phyloP scores from a whole-genome alignment of 805 yeast species.

The Myxozyma neotropica region DNA sequence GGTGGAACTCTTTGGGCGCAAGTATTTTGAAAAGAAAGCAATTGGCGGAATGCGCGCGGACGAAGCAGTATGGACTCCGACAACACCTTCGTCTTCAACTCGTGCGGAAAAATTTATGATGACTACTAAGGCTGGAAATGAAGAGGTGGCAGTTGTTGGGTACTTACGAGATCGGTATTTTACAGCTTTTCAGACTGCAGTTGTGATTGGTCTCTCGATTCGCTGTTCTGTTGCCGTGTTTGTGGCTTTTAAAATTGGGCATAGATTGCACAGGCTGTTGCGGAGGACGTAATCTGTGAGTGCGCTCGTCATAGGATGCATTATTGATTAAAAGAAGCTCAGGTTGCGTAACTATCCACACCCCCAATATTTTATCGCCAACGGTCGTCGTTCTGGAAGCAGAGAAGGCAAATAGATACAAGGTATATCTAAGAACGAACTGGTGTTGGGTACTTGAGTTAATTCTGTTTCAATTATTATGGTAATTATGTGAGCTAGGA shows the following conservation, averaged over 20 bases:
- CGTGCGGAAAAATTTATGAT: neutral
- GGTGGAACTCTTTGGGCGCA: conserved; percentile 17
- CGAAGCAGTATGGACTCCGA: conserved; percentile 7
- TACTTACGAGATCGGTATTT: conserved; percentile 7
- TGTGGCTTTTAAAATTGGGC: neutral
- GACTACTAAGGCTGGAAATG: neutral
- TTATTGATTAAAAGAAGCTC: too few species aligned
- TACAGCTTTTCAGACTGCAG: conserved; percentile 3
- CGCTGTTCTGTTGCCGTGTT: neutral
- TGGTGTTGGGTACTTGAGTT: too few species aligned
- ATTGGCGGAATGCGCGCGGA: conserved; percentile 3
- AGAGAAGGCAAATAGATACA: too few species aligned
- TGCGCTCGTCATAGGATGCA: too few species aligned
- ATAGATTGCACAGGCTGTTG: neutral
- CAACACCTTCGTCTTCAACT: neutral
- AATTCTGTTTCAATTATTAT: too few species aligned
- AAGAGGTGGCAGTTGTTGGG: neutral
- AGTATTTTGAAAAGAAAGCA: conserved; percentile 1
- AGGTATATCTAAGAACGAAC: too few species aligned
- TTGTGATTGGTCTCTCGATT: neutral
- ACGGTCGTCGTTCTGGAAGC: too few species aligned
- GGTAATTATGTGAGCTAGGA: too few species aligned
- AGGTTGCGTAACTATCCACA: too few species aligned
- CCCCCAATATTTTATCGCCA: too few species aligned
- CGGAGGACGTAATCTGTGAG: neutral